A percentile compares a stretch with the other conserved stretches of the same genome.
Conservation (phyloP, 345 rosid species). For the Populus pruinosa region DNA sequence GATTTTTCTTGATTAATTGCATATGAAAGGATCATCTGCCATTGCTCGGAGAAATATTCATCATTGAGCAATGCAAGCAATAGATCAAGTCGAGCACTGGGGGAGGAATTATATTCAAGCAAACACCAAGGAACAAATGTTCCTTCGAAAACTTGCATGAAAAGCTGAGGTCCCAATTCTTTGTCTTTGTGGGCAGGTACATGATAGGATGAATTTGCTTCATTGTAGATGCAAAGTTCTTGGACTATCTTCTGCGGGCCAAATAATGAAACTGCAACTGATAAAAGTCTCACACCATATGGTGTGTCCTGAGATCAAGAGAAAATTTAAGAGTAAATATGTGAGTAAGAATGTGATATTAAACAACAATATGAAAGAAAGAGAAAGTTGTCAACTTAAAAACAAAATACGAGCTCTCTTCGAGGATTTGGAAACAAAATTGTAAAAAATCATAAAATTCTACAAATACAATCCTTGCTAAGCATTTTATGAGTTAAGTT, state of each 20-base stretch:
- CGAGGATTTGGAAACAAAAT: not conserved
- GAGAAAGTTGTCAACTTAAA: not conserved
- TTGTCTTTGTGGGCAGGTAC: slow-evolving; percentile 31
- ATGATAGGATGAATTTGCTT: slow-evolving; percentile 21
- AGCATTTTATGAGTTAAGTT: not conserved
- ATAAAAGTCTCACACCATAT: slow-evolving; percentile 68
- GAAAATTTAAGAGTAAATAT: not conserved
- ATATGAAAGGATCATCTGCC: slow-evolving; percentile 58
- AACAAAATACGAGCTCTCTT: not conserved
- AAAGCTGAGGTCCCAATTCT: slow-evolving; percentile 41
- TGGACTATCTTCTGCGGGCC: slow-evolving; percentile 64
- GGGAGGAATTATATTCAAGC: slow-evolving; percentile 42
- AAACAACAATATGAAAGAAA: not conserved
- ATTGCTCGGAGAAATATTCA: slow-evolving; percentile 72
- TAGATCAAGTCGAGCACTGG: slow-evolving; percentile 60
- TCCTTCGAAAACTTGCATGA: slow-evolving; percentile 55
- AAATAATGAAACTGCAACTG: slow-evolving; percentile 66
- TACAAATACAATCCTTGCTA: not conserved
- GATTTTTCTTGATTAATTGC: slow-evolving; percentile 39
- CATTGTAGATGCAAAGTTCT: slow-evolving; percentile 31
- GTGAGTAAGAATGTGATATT: not conserved
- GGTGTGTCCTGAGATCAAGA: slow-evolving; percentile 52
- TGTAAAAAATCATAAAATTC: not conserved
- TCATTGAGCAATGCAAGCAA: slow-evolving; percentile 73
- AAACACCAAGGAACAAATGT: slow-evolving; percentile 87